Evolutionary conservation across 2,329 filamentous ascomycete genomes (phyloP).

Genomic region (Aspergillus novofumigatus): DNA sequence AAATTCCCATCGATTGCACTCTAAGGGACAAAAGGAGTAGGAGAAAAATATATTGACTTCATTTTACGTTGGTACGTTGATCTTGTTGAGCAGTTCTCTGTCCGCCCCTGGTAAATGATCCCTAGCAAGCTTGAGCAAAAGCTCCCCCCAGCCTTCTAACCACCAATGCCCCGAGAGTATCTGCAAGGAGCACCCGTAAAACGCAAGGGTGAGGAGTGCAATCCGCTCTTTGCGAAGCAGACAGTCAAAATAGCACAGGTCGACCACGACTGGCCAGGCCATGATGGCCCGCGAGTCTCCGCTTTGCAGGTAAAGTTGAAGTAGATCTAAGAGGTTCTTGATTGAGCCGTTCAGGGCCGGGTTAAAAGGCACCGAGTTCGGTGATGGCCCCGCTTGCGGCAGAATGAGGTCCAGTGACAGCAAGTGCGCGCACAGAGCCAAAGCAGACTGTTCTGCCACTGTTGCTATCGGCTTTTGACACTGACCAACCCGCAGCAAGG

Average conservation of each 20-base stretch:
- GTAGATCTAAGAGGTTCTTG: background rate
- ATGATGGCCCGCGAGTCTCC: constrained; percentile 4
- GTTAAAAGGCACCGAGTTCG: no score
- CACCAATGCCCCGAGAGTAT: constrained; percentile 6
- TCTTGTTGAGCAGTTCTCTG: no score
- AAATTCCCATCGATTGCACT: no score
- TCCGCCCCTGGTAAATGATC: background rate
- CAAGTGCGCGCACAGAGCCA: background rate
- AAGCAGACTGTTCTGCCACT: background rate
- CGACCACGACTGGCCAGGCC: constrained; percentile 6
- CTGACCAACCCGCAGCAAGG: background rate
- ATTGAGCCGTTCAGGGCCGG: background rate
- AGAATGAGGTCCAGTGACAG: background rate
- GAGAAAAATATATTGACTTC: no score
- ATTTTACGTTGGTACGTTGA: no score
- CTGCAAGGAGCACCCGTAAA: constrained; percentile 4
- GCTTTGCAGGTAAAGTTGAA: background rate
- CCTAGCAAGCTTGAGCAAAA: background rate
- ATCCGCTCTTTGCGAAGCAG: background rate
- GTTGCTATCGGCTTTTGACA: background rate
- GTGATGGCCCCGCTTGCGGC: no score
- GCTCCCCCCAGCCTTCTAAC: constrained; percentile 9
- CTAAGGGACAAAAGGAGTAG: no score
- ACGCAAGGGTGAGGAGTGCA: background rate
- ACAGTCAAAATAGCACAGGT: background rate